A percentile compares a stretch with the other conserved stretches of the same genome.
Conservation (phyloP, 495 filamentous ascomycete species). For the Poronia punctata region DNA sequence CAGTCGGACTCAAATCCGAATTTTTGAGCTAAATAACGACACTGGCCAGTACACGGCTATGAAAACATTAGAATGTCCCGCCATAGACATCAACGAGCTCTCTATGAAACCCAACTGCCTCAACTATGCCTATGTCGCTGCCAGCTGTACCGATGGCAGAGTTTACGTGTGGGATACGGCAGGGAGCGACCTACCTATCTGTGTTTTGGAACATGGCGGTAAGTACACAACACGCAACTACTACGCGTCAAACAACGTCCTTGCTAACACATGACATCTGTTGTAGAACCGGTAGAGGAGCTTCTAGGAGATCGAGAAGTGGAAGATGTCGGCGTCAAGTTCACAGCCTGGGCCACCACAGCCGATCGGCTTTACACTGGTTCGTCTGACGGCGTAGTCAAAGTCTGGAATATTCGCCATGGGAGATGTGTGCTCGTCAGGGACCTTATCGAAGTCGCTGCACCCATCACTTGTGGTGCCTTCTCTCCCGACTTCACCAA, state of each 20-base stretch:
- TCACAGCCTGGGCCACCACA: conserved; percentile 69
- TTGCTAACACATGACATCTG: conserved; percentile 1
- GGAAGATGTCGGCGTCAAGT: conserved; percentile 74
- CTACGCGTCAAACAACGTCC: not conserved
- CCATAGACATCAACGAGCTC: conserved; percentile 83
- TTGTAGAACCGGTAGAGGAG: conserved; percentile 52
- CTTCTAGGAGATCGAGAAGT: conserved; percentile 53
- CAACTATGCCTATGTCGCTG: conserved; percentile 57
- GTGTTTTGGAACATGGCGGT: conserved; percentile 59
- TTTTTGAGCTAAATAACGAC: conserved; percentile 31
- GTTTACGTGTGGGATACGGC: conserved; percentile 84
- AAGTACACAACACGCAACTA: conserved; percentile 12
- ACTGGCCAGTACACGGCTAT: conserved; percentile 28
- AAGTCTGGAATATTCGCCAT: conserved; percentile 69
- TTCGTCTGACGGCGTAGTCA: conserved; percentile 79
- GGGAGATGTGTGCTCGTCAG: conserved; percentile 53
- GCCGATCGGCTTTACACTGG: conserved; percentile 78
- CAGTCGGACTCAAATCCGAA: conserved; percentile 42
- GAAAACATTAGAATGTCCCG: conserved; percentile 59
- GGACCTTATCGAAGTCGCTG: conserved; percentile 44
- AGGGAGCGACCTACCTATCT: conserved; percentile 47
- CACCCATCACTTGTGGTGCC: conserved; percentile 55
- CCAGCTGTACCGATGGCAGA: conserved; percentile 75
- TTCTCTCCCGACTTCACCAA: conserved; percentile 67
- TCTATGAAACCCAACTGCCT: conserved; percentile 46